Base-by-base conservation (phyloP, 768 basidiomycete species). In the Bullera alba region DNA sequence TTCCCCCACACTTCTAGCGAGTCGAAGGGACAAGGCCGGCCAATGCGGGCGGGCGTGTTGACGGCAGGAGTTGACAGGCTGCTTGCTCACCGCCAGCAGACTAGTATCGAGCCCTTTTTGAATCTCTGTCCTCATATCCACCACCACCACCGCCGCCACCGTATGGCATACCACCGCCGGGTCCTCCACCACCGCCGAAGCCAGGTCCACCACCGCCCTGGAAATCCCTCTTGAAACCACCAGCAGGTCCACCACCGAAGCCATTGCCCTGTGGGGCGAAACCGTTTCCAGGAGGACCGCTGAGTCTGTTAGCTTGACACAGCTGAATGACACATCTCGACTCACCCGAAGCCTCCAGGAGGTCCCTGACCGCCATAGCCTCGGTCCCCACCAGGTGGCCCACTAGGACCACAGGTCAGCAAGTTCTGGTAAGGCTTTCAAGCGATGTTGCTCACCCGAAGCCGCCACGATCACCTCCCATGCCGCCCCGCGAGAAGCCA, bases 401-500 rank as follows among this genome's bases (percentile, higher is more conserved):
- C 53, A 35, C 55, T 35, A 15, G 36, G 38, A 22, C 46, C 53
- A 7, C 52, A 29, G 44, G 59, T 54, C n/a, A n/a, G n/a, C n/a
- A n/a, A n/a, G n/a, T n/a, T n/a, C n/a, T n/a, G n/a, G n/a, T n/a
- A n/a, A n/a, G n/a, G n/a, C n/a, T n/a, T n/a, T n/a, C n/a, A n/a
- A n/a, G n/a, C n/a, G n/a, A n/a, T 25, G 47, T 23, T n/a, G 53
- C 59, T 7, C 58, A 56, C 14, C 57, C 48, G 42, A 58, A 58
- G 2, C 70, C 63, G 48, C 65, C 61, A n/a, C 61, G 37, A 43
- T 56, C 64, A 69, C 30, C 77, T 65, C 42, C 75, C 65, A 38
- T 76, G 73, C 64, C 64, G 26, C 58, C 53, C 23, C 49, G 41
- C 7, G 58, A 53, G n/a, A 60, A 60, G 5, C 64, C 45, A 34